Conservation (phyloP, 106 monocot species). For the Iris macrosiphon region DNA sequence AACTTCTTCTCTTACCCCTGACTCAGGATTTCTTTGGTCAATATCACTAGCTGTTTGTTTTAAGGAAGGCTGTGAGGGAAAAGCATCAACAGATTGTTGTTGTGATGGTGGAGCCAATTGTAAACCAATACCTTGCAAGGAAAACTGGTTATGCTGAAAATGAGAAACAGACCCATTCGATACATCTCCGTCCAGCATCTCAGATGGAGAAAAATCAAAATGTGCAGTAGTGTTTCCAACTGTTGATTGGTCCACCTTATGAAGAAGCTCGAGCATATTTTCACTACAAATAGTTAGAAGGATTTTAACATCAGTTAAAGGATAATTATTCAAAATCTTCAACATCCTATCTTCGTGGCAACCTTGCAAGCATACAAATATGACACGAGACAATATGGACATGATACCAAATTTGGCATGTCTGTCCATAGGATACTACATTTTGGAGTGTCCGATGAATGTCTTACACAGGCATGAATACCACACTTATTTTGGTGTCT, state of each 20-base stretch:
- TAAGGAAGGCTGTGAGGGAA: no score
- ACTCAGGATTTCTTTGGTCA: conserved; percentile 15
- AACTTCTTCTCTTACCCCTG: conserved; percentile 18
- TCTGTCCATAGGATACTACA: no score
- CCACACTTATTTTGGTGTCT: no score
- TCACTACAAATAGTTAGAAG: conserved; percentile 44
- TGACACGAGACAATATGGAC: no score
- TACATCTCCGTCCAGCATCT: conserved; percentile 17
- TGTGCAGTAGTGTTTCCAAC: conserved; percentile 12
- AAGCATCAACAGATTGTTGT: conserved; percentile 18
- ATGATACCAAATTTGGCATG: no score
- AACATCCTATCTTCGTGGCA: neutral
- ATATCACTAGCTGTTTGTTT: conserved; percentile 8
- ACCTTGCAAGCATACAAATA: no score
- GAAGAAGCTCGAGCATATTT: conserved; percentile 85
- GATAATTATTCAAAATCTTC: no score
- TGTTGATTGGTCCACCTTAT: conserved; percentile 67
- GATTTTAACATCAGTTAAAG: no score
- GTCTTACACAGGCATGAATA: no score
- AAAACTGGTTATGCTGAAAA: conserved; percentile 27
- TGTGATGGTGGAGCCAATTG: conserved; percentile 64
- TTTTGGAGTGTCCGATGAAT: no score
- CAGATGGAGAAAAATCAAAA: conserved; percentile 20
- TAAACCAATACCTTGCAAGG: conserved; percentile 52
- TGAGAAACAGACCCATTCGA: conserved; percentile 25